Percentiles rank a stretch among this genome's conserved stretches.
Evolutionary conservation across 306 rosid species (phyloP).

Genomic region (Glycine latifolia): DNA sequence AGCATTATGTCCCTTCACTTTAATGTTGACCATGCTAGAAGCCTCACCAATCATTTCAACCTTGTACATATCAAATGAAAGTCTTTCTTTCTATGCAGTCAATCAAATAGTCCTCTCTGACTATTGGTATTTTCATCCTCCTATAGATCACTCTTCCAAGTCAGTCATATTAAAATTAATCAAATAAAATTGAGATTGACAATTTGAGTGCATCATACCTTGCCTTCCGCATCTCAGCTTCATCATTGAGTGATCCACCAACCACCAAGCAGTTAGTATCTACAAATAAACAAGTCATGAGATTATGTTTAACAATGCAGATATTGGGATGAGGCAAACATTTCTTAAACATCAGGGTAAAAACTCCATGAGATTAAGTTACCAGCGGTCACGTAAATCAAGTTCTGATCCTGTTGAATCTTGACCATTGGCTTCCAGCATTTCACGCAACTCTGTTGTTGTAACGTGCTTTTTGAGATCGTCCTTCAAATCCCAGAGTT

Average conservation of each 20-base stretch:
- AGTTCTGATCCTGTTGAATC: constrained; percentile 90
- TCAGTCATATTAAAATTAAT: constrained; percentile 37
- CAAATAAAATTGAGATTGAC: constrained; percentile 31
- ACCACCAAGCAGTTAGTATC: constrained; percentile 92
- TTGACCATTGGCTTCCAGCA: constrained; percentile 79
- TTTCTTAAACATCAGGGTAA: constrained; percentile 8
- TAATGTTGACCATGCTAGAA: constrained; percentile 88
- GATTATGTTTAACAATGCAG: constrained; percentile 1
- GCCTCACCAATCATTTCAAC: constrained; percentile 74
- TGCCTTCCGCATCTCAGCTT: constrained; percentile 83
- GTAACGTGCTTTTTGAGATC: constrained; percentile 80
- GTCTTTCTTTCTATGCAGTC: constrained; percentile 81
- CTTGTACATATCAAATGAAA: constrained; percentile 78
- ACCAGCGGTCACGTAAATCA: constrained; percentile 97
- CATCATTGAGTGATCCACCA: constrained; percentile 66
- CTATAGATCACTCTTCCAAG: constrained; percentile 54
- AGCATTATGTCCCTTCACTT: constrained; percentile 93
- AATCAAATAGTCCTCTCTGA: constrained; percentile 86
- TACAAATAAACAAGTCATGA: constrained; percentile 56
- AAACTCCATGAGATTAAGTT: constrained; percentile 33
- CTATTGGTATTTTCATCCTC: constrained; percentile 91
- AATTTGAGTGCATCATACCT: constrained; percentile 60
- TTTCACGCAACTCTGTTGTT: constrained; percentile 77
- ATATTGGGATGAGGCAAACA: constrained; percentile 3
- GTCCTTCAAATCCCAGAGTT: constrained; percentile 88